Evolutionary conservation across 2,329 filamentous ascomycete species (phyloP), one percentile per base, ranked within the genome.

Genomic region (Cladorrhinum sp.): DNA sequence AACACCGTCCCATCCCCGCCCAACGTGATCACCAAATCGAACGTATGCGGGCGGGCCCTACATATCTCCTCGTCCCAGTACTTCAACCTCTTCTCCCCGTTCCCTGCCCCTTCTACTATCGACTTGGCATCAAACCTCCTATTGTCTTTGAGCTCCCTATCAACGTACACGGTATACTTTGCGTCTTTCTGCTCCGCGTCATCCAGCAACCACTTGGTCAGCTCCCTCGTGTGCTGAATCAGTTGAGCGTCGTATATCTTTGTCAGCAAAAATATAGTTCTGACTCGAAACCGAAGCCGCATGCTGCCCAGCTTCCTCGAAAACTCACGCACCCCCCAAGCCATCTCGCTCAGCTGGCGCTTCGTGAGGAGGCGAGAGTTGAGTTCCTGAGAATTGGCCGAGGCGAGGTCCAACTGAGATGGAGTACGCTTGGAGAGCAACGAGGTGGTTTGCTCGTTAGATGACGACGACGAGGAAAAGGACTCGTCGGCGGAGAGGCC

Each of bases 1-100:
- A 99, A 80, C 6, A 99, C 94, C 0, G 95, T 99, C n/a, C 95
- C 95, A 72, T 99, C 95, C 12, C 95, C 95, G 54, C 92, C 93
- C 2, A 96, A 83, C 0, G 94, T 96, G 52, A 99, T 86, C 56
- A 96, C 88, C 70, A 99, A 96, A 75, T 99, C 95, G 72, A 98
- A 97, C 0, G 86, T 89, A 68, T 96, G 92, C 3, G 94, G 94
- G 62, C 87, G 83, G 46, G 86, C 81, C 53, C 83, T 82, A 68
- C 92, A 96, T 71, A 97, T 86, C 58, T 88, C 82, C 62, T 90
- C 86, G 50, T 88, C 87, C 95, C 95, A 99, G 74, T 88, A 96
- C 61, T 86, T 85, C 53, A 99, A 74, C 6, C 93, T 82, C 52
- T 72, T 76, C 8, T 67, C 68, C 10, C 84, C 62, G 8, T 71